These are phyloP conservation scores for Hygrophorus russula DNA, from an alignment of 768 basidiomycete genomes.

Conservation along the genomic window DNA sequence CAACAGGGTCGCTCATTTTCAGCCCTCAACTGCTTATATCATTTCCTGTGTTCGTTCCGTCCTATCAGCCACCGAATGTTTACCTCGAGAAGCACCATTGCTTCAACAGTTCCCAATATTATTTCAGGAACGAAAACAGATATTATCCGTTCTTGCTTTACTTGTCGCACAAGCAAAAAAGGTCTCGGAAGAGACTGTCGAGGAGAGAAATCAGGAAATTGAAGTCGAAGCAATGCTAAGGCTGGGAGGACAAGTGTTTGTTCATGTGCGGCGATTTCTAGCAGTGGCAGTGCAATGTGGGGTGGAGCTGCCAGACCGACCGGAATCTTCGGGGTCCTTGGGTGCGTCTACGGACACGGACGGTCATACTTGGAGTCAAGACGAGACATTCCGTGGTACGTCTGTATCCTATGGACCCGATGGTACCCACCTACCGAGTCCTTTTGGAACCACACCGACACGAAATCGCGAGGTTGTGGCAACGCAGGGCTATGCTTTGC, in stretches of 20 bases:
- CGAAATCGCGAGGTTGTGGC: slow-evolving; percentile 15
- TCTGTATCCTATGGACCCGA: slow-evolving; percentile 19
- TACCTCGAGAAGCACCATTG: slow-evolving; percentile 69
- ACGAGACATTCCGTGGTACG: slow-evolving; percentile 19
- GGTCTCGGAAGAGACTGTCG: slow-evolving; percentile 40
- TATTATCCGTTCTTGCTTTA: slow-evolving; percentile 69
- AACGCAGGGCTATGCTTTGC: slow-evolving; percentile 22
- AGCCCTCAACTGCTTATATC: slow-evolving; percentile 89
- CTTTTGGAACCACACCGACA: slow-evolving; percentile 1
- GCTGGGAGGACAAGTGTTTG: slow-evolving; percentile 71
- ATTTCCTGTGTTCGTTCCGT: slow-evolving; percentile 89
- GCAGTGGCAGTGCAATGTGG: slow-evolving; percentile 67
- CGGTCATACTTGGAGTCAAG: slow-evolving; percentile 17
- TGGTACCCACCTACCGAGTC: slow-evolving; percentile 8
- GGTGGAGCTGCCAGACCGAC: slow-evolving; percentile 48
- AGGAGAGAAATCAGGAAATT: slow-evolving; percentile 31
- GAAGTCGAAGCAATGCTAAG: slow-evolving; percentile 74
- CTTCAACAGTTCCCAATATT: slow-evolving; percentile 58
- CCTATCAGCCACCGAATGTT: slow-evolving; percentile 71
- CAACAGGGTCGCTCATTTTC: slow-evolving; percentile 75
- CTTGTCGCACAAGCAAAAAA: slow-evolving; percentile 75
- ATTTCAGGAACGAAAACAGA: slow-evolving; percentile 67
- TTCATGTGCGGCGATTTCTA: slow-evolving; percentile 71
- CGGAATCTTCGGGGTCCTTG: slow-evolving; percentile 20
- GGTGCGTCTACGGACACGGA: slow-evolving; percentile 20